A percentile compares a stretch with the other conserved stretches of the same genome.
phyloP scores from a whole-genome alignment of 495 filamentous ascomycete species.

The Penicillium malachiteum region DNA sequence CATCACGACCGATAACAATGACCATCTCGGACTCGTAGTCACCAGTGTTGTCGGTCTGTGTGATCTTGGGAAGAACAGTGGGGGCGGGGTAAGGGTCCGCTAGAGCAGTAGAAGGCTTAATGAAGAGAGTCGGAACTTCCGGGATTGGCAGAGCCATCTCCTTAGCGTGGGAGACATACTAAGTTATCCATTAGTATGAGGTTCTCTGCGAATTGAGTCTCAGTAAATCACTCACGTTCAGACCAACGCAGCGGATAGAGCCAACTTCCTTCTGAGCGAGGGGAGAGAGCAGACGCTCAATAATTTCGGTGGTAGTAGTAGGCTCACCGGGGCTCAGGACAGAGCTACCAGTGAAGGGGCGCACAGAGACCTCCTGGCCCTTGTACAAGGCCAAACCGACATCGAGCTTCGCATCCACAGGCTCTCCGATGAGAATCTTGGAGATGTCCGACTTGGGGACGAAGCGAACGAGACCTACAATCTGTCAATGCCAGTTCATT shows the following conservation, averaged over 20 bases:
- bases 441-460: conserved; percentile 50
- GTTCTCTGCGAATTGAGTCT: not conserved
- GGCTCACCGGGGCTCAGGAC: conserved; percentile 50
- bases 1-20: conserved; percentile 69
- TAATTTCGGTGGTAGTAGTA: conserved; percentile 48
- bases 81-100: conserved; percentile 64
- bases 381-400: conserved; percentile 55
- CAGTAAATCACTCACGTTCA: conserved; percentile 54
- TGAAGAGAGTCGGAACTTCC: conserved; percentile 73
- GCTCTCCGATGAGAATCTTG: conserved; percentile 58
- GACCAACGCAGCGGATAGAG: conserved; percentile 67
- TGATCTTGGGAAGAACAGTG: conserved; percentile 64
- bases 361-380: conserved; percentile 54
- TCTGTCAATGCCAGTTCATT: conserved; percentile 1
- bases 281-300: conserved; percentile 56
- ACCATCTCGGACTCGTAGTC: conserved; percentile 88
- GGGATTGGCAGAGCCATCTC: conserved; percentile 74
- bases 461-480: conserved; percentile 59
- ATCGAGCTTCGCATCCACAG: conserved; percentile 51
- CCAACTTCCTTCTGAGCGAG: conserved; percentile 45
- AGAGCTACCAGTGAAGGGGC: conserved; percentile 54
- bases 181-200: not conserved
- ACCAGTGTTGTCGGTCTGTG: conserved; percentile 52
- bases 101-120: conserved; percentile 73
- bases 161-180: conserved; percentile 74